These are phyloP conservation scores for Pyracantha coccinea DNA, from an alignment of 331 rosid genomes.

Conservation along the genomic window DNA sequence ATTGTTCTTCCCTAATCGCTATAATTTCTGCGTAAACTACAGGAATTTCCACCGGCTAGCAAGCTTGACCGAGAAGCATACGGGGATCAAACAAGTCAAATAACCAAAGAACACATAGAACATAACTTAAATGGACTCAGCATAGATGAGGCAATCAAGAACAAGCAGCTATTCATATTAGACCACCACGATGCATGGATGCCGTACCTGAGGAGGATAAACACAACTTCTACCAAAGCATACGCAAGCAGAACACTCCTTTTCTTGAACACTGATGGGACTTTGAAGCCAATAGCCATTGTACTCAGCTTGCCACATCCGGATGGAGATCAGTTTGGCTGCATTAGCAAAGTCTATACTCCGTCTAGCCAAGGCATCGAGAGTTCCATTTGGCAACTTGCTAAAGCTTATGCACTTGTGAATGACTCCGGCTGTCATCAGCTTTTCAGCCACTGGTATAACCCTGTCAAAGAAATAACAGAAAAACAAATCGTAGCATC, in stretches of 20 bases:
- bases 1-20: background rate
- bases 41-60: conserved; percentile 57
- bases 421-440: conserved; percentile 19
- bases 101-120: conserved; percentile 31
- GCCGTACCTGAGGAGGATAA: conserved; percentile 22
- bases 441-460: conserved; percentile 14
- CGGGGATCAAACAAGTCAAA: conserved; percentile 46
- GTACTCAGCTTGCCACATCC: conserved; percentile 28
- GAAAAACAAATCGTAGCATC: too few species aligned
- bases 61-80: conserved; percentile 20
- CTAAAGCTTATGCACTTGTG: conserved; percentile 16
- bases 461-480: background rate
- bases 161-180: conserved; percentile 15
- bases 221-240: background rate
- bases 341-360: conserved; percentile 7
- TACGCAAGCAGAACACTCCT: conserved; percentile 24
- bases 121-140: conserved; percentile 28
- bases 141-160: conserved; percentile 13
- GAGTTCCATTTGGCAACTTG: conserved; percentile 15
- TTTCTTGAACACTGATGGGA: conserved; percentile 19
- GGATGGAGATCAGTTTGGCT: background rate
- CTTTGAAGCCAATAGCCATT: conserved; percentile 23
- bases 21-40: background rate
- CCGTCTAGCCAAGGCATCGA: conserved; percentile 5
- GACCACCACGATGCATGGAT: conserved; percentile 24